Base-by-base conservation (phyloP, 345 rosid species). In the Eucalyptus polyanthemos region DNA sequence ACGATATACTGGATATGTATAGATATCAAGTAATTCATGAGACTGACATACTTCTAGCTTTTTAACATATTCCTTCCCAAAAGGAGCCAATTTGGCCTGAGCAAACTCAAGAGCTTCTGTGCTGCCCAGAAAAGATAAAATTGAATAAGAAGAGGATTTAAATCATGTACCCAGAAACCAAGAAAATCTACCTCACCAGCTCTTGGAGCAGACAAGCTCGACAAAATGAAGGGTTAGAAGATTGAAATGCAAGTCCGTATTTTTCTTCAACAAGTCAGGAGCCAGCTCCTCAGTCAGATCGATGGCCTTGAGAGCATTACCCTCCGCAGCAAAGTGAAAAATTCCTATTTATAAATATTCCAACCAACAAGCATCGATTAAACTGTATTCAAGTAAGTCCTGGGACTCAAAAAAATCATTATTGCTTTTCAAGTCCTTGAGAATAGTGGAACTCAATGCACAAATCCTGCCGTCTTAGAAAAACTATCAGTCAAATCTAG, bases 221-320 rank as follows among this genome's bases (percentile, higher is more conserved):
- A 95, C 97, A 89, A 95, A 98, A 94, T 96, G 99, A 92, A 98
- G 98, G 90, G 96, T 94, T 86, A 97, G 92, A 87, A 97, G 98
- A 93, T 97, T 97, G 88, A 97, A 96, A 90, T 95, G 95, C 94
- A 97, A 92, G 91, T 95, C 98, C 92, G 92, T 93, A 88, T 97
- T 94, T 89, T 92, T 94, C 92, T 95, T 97, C 88, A 98, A 94
- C 90, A 98, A 89, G 91, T 93, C 97, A 72, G 91, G 90, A 40
- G 97, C 95, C 90, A 98, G 89, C 92, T 96, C 94, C 88, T 96
- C 95, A 45, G 99, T 98, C 67, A 98, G 93, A 92, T 98, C 98
- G 76, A 98, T 94, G 65, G 99, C 99, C 91, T 93, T 98, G 65
- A 97, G 94, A 17, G 93, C 98, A 93, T 95, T 95, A 91, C 95